Base-by-base conservation (phyloP, 352 stramenopile species). In the Globisporangium paddicum region DNA sequence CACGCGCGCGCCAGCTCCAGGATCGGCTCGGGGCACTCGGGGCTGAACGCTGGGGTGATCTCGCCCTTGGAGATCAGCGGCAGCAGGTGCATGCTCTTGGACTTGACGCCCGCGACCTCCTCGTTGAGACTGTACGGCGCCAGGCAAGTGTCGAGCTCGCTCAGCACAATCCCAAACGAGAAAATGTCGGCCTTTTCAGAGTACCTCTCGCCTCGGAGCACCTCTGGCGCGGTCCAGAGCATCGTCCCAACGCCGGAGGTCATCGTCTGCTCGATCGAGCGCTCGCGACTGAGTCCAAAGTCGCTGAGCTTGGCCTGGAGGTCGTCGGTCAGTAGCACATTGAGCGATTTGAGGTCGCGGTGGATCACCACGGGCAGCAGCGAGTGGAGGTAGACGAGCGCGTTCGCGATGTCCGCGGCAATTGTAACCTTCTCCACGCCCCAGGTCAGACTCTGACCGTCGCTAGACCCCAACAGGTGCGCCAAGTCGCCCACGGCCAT, bases 241-340 rank as follows among this genome's bases (percentile, higher is more conserved):
- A 82, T 19, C 25, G 74, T 79, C 19, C 72, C 69, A 0, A 84
- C 63, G 5, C 69, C 64, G 28, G 62, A 71, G 11, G 67, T 79
- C 67, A 77, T 80, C 19, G 69, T 77, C 55, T 77, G 54, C 38
- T 71, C 60, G 30, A 65, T 65, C 26, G 64, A 71, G 14, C 63
- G 58, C 53, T 63, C 52, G 18, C 64, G 49, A 21, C 60, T 68
- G 45, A 71, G 40, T 8, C 77, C 77, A 58, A 90, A 90, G 62
- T 90, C 80, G 34, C 73, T 90, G 16, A 90, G 66, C 45, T 90
- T 90, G 23, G 73, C 73, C n/a, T 87, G 62, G 62, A 85, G 71
- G 40, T 78, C 63, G 8, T 64, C 74, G 53, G 79, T 58, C 19
- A 69, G 35, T 21, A 69, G 42, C 16, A 68, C 62, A 30, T 68